Evolutionary conservation across 2,329 filamentous ascomycete species (phyloP), one percentile per base, ranked within the genome.

Genomic region (Shiraia bambusicola): DNA sequence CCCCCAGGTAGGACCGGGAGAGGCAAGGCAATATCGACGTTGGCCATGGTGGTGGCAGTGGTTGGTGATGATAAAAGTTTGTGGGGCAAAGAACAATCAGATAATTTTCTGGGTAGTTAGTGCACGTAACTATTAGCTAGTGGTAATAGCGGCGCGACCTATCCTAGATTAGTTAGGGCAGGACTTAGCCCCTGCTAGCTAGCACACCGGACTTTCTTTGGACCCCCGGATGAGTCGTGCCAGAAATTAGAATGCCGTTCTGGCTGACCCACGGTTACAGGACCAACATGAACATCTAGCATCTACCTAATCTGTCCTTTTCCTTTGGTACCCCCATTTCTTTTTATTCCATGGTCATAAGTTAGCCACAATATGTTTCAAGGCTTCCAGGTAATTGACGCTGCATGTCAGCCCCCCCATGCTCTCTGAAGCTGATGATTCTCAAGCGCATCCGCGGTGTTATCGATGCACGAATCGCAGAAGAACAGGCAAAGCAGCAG

Each of bases 391-490:
- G 63, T 65, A 59, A 9, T 14, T 29, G 11, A 29, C 16, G 12
- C 13, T 37, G 29, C 24, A 1, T 30, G 9, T 7, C 24, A 13
- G 12, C 24, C 11, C 13, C n/a, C 24, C 29, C 12, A 29, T 11
- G 27, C n/a, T n/a, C 27, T 31, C 29, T 27, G 30, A 30, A 36
- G 54, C 62, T 65, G 37, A 65, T 54, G 34, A 25, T 38, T 30
- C 28, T 33, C 42, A 45, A 93, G 87, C 82, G 87, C 75, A 76
- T 95, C 58, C 87, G 88, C 73, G 87, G 86, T 60, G 87, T 86
- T 45, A 89, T 95, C 67, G 88, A 95, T 67, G 83, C 84, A 59
- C 86, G 86, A 60, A 93, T 96, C 61, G 87, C 89, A 60, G 89
- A 95, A 72, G 91, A 96, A 72, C 88, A 95, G 71, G 87, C 88